Evolutionary conservation across 176 grass and related monocot genomes (phyloP).

Genomic region (Avena eriantha): DNA sequence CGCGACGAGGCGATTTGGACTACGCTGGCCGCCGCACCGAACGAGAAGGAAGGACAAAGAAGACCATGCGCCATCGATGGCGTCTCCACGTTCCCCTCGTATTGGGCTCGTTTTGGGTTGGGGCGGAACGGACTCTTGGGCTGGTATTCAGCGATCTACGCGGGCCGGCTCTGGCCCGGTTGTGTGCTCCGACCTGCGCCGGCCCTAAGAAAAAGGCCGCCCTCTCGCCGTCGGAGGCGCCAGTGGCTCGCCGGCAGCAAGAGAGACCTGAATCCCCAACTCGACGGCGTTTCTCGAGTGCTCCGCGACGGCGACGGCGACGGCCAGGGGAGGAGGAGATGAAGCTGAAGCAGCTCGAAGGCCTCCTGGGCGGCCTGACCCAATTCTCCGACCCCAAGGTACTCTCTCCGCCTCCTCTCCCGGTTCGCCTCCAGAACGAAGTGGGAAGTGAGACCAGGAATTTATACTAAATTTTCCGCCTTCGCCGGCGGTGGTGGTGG

Average conservation of each 20-base stretch:
- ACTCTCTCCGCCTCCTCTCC: not conserved
- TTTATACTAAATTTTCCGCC: constrained; percentile 6
- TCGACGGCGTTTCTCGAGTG: not conserved
- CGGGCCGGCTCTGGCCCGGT: not conserved
- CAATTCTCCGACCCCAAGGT: constrained; percentile 92
- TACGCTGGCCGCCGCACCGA: not conserved
- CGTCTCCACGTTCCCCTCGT: not conserved
- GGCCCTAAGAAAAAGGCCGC: constrained; percentile 5
- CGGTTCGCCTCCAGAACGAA: constrained; percentile 11
- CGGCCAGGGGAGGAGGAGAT: constrained; percentile 41
- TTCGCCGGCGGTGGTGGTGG: not conserved
- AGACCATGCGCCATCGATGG: not conserved
- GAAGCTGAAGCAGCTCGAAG: constrained; percentile 98
- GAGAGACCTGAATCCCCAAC: not conserved
- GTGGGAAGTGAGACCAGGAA: not conserved
- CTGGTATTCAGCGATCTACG: not conserved
- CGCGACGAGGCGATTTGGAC: not conserved
- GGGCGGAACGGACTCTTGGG: not conserved
- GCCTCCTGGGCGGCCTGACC: constrained; percentile 76
- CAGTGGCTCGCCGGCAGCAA: constrained; percentile 33
- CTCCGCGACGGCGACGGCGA: constrained; percentile 5
- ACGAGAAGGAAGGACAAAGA: not conserved
- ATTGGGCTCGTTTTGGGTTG: not conserved
- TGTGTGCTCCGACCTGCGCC: not conserved
- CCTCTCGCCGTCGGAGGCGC: constrained; percentile 18